Evolutionary conservation across 306 rosid genomes (phyloP).

Genomic region (Albizia julibrissin): DNA sequence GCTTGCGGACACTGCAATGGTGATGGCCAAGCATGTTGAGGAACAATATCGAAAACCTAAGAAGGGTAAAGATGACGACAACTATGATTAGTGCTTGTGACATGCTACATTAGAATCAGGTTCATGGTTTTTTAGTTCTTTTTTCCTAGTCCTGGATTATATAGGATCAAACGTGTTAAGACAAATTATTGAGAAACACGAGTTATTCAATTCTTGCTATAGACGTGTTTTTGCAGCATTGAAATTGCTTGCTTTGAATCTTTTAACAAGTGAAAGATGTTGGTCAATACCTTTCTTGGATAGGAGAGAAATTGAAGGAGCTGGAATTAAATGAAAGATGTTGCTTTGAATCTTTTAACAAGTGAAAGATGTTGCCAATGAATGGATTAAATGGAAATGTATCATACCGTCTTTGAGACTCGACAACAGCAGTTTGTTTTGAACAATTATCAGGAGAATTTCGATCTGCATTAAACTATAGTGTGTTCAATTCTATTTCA

Average conservation of each 20-base stretch:
- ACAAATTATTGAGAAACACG: slow-evolving; percentile 11
- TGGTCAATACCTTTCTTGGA: background rate
- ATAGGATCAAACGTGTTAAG: slow-evolving; percentile 15
- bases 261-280: background rate
- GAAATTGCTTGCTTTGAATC: background rate
- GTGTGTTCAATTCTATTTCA: background rate
- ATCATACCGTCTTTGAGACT: background rate
- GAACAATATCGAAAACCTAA: slow-evolving; percentile 73
- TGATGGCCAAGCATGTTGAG: slow-evolving; percentile 59
- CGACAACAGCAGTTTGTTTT: background rate
- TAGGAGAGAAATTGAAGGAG: background rate
- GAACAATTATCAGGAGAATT: background rate
- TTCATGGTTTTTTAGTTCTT: slow-evolving; percentile 20
- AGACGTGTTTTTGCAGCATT: background rate
- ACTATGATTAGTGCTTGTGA: slow-evolving; percentile 1
- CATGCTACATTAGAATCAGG: slow-evolving; percentile 31
- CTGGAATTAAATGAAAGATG: no score
- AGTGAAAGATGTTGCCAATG: background rate
- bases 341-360: no score
- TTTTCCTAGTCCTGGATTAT: background rate
- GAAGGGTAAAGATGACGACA: slow-evolving; percentile 47
- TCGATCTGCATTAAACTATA: background rate
- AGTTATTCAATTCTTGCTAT: background rate
- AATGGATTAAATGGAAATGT: background rate
- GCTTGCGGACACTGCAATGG: slow-evolving; percentile 62